Base-by-base conservation (phyloP, 306 rosid genomes). In the Argentina anserina region DNA sequence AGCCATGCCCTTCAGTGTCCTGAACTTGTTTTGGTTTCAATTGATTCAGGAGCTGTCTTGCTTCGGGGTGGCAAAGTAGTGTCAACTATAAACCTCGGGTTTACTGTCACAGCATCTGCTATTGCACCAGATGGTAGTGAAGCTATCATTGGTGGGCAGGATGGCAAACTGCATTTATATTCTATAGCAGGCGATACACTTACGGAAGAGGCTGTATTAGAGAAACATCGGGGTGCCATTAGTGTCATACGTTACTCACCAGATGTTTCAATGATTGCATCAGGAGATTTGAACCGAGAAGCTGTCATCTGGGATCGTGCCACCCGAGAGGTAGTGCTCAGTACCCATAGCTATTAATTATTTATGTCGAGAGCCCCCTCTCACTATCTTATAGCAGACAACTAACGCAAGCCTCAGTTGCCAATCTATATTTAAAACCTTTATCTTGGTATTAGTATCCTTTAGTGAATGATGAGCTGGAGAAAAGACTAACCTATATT, bases 271-370 rank as follows among this genome's bases (percentile, higher is more conserved):
- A 89, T 91, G 98, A 89, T 89, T 88, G 98, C 96, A 78, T 91
- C 98, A 63, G 98, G 92, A 76, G 98, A 94, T 85, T 84, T 84
- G 78, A 94, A 94, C 79, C 87, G 98, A 78, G 98, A 94, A 87
- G 97, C 96, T 71, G 64, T 91, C 47, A 86, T 94, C 61, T 94
- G 98, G 98, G 92, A 91, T 82, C 80, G 86, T 47, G 82, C 81
- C 65, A 75, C 96, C 60, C 78, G 80, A 59, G 98, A 94, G 86
- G 98, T 89, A 84, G 61, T 64, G 63, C 47, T 75, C 55, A 17
- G 31, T 67, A 60, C 39, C 37, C 58, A 13, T 26, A 41, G 62
- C 13, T 58, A 39, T 26, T 39, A n/a, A n/a, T n/a, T n/a, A n/a
- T 41, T 41, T 7, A 41, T 41, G 45, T 41, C 9, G 45, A 41